Evolutionary conservation across 2,329 filamentous ascomycete species (phyloP), one percentile per base, ranked within the genome.

Genomic region (Aspergillus sp.): DNA sequence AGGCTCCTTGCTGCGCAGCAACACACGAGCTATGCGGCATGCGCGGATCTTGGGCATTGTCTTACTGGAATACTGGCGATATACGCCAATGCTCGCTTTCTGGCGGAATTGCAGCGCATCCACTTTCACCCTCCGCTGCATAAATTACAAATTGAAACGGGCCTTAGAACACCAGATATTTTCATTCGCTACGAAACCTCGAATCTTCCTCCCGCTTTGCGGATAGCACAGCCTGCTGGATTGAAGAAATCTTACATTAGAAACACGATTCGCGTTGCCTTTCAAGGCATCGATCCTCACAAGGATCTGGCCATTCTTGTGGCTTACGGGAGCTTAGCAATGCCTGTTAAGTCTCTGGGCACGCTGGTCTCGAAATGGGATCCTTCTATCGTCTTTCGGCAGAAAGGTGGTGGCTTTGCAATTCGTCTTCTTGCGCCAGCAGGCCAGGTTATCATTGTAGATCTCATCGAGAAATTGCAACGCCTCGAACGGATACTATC

Each of bases 61-160:
- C 55, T 70, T 41, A 60, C 65, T 10, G 68, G 68, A 3, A 62
- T 68, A 15, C 42, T 70, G 48, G 57, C 66, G n/a, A 63, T 69
- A 19, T 59, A 68, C 50, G 60, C 64, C 44, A 71, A 70, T 50
- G 65, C 63, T 43, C 57, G 57, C 37, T 68, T 60, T 50, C 45
- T 68, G 37, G 53, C 55, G 41, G 64, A 64, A 7, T 47, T 68
- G 44, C 59, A 59, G 23, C 48, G 47, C 38, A 53, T 64, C 20
- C 50, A 56, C 19, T 64, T 61, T 43, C 57, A 61, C 44, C 65
- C 63, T 17, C 50, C 56, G 32, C 44, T 64, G 45, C 55, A 64
- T 45, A 55, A 63, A 23, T 44, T 71, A 43, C 57, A 58, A 32
- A 45, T 70, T 19, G 61, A 56, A n/a, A 37, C 59, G 20, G 56